Evolutionary conservation across 805 yeast species (phyloP).

Genomic region (Hanseniaspora guilliermondii): DNA sequence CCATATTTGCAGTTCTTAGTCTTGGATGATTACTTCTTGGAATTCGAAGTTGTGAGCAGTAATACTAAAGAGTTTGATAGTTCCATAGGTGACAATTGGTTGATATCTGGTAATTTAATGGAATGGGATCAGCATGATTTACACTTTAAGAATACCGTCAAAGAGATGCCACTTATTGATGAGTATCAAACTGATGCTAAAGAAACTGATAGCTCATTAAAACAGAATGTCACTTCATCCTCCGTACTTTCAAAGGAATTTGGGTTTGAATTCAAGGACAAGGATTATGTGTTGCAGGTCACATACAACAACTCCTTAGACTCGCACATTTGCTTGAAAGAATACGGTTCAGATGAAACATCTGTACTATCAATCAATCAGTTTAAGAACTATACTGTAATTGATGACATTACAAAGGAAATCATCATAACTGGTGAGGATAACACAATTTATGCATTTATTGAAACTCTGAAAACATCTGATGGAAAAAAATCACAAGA

Average conservation of each 20-base stretch:
- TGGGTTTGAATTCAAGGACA: not conserved
- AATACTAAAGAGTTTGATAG: slow-evolving; percentile 27
- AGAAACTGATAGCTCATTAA: slow-evolving; percentile 17
- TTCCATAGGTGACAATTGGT: slow-evolving; percentile 43
- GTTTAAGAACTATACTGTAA: not conserved
- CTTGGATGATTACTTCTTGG: slow-evolving; percentile 26
- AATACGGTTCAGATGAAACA: slow-evolving; percentile 30
- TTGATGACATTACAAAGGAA: not conserved
- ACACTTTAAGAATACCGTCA: slow-evolving; percentile 20
- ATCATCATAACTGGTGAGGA: slow-evolving; percentile 4
- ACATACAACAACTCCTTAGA: slow-evolving; percentile 23
- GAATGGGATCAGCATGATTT: slow-evolving; percentile 44
- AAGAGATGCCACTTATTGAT: not conserved
- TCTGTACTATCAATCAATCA: not conserved
- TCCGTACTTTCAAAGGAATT: slow-evolving; percentile 3
- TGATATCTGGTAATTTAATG: slow-evolving; percentile 42
- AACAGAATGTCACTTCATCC: slow-evolving; percentile 18
- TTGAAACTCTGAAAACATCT: slow-evolving; percentile 3
- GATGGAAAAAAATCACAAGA: slow-evolving; percentile 6
- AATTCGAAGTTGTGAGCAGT: slow-evolving; percentile 45
- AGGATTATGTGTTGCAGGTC: slow-evolving; percentile 17
- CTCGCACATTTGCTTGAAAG: slow-evolving; percentile 31
- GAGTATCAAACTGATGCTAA: slow-evolving; percentile 12
- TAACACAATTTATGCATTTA: slow-evolving; percentile 14
- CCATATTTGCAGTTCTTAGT: slow-evolving; percentile 61